A percentile compares a stretch with the other conserved stretches of the same genome.
Evolutionary conservation across 257 asterid genomes (phyloP).

Genomic region (Solanum lignicaule): DNA sequence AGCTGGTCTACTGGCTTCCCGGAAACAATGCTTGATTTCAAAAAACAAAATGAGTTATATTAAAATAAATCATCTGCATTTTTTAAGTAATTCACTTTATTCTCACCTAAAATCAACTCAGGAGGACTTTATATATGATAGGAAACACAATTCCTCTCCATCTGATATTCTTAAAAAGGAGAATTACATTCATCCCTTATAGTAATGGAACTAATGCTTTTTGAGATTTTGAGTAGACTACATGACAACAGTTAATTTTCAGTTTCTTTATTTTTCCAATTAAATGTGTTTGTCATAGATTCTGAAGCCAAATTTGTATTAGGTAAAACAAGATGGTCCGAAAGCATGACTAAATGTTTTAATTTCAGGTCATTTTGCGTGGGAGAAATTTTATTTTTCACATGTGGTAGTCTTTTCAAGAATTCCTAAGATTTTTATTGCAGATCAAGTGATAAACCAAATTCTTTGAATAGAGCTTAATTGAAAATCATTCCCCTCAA

Average conservation of each 20-base stretch:
- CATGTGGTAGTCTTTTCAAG: not conserved
- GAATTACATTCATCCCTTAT: not conserved
- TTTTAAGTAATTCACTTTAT: not conserved
- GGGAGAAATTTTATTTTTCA: not conserved
- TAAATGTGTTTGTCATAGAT: not conserved
- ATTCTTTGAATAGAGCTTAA: not conserved
- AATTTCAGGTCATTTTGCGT: not conserved
- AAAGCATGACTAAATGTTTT: not conserved
- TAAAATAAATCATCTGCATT: not conserved
- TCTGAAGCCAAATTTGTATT: not conserved
- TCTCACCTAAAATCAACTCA: not conserved
- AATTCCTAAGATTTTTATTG: not conserved
- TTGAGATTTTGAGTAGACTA: not conserved
- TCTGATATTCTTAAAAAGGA: not conserved
- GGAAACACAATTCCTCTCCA: not conserved
- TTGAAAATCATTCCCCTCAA: not conserved
- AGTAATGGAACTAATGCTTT: not conserved
- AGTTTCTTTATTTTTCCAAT: not conserved
- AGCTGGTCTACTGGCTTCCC: no score
- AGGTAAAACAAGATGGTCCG: not conserved
- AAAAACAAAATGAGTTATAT: not conserved
- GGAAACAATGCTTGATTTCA: not conserved
- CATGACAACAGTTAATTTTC: not conserved
- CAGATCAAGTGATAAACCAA: not conserved
- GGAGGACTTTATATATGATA: not conserved